phyloP scores from a whole-genome alignment of 2,329 filamentous ascomycete genomes.

The Huntiella decipiens region DNA sequence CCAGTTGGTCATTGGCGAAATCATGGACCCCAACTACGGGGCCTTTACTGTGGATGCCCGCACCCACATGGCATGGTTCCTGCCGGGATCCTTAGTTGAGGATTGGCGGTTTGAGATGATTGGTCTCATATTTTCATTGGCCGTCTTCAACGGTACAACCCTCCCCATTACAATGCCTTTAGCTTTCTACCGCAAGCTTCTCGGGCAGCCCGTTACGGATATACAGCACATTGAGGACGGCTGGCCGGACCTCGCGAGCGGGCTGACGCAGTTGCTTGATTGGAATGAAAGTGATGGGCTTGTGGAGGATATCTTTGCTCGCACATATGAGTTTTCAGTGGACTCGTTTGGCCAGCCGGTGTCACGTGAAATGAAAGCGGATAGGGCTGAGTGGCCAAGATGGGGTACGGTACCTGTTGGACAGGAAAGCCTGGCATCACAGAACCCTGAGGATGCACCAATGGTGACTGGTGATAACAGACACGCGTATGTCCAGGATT shows the following conservation, averaged over 20 bases:
- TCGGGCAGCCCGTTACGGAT: conserved; percentile 48
- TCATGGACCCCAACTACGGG: conserved; percentile 58
- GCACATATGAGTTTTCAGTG: conserved; percentile 72
- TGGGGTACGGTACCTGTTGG: conserved; percentile 13
- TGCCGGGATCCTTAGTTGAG: conserved; percentile 61
- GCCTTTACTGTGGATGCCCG: conserved; percentile 61
- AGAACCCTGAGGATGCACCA: conserved; percentile 35
- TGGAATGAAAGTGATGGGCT: conserved; percentile 60
- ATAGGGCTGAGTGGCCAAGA: conserved; percentile 19
- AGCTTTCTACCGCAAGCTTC: conserved; percentile 63
- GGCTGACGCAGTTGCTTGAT: conserved; percentile 51
- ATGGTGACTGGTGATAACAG: conserved; percentile 71
- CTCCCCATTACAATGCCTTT: conserved; percentile 77
- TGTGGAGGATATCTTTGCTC: conserved; percentile 63
- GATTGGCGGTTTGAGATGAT: conserved; percentile 81
- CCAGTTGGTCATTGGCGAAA: conserved; percentile 60
- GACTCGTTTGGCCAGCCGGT: conserved; percentile 37
- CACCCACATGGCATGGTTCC: conserved; percentile 75
- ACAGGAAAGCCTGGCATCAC: conserved; percentile 16
- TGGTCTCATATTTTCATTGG: conserved; percentile 72
- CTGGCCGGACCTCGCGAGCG: conserved; percentile 65
- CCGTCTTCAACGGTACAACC: conserved; percentile 82
- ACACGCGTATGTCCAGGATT: conserved; percentile 61
- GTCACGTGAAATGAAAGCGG: conserved; percentile 35
- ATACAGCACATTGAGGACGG: conserved; percentile 67